Conservation (phyloP, 768 basidiomycete species). For the Lyophyllum semitale region DNA sequence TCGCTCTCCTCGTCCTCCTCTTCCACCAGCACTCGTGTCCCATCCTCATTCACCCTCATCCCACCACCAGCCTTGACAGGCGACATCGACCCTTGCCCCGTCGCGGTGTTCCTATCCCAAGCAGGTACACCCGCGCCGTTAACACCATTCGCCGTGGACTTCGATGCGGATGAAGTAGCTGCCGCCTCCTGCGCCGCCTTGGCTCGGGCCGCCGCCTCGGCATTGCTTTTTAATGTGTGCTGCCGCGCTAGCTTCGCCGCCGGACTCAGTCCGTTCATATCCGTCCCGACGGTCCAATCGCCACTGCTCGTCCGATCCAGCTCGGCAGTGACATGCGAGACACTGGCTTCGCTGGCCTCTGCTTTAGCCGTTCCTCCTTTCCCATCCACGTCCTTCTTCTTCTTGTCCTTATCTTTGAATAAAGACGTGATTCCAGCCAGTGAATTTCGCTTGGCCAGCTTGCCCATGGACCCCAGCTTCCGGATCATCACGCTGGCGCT, state of each 20-base stretch:
- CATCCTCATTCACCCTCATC: conserved; percentile 62
- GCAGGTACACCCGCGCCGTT: conserved; percentile 52
- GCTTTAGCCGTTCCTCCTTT: conserved; percentile 52
- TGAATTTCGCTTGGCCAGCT: conserved; percentile 85
- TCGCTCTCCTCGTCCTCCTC: conserved; percentile 70
- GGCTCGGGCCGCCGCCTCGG: conserved; percentile 71
- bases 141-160: conserved; percentile 16
- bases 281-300: conserved; percentile 61
- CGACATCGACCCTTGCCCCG: conserved; percentile 47
- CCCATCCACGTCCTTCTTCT: conserved; percentile 49
- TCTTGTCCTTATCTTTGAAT: conserved; percentile 85
- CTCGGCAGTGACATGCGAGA: conserved; percentile 85
- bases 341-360: conserved; percentile 60
- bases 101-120: conserved; percentile 85
- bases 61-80: conserved; percentile 42
- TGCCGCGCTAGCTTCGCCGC: conserved; percentile 89
- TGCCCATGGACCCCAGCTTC: conserved; percentile 90
- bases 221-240: conserved; percentile 88
- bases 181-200: conserved; percentile 59
- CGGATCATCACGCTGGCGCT: conserved; percentile 96
- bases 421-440: conserved; percentile 89
- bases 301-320: conserved; percentile 60
- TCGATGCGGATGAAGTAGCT: conserved; percentile 21
- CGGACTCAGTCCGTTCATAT: conserved; percentile 80
- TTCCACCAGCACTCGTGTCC: conserved; percentile 63